A percentile compares a stretch with the other conserved stretches of the same genome.
Evolutionary conservation across 139 green algal genomes (phyloP).

Genomic region (Coelastrella sp.): DNA sequence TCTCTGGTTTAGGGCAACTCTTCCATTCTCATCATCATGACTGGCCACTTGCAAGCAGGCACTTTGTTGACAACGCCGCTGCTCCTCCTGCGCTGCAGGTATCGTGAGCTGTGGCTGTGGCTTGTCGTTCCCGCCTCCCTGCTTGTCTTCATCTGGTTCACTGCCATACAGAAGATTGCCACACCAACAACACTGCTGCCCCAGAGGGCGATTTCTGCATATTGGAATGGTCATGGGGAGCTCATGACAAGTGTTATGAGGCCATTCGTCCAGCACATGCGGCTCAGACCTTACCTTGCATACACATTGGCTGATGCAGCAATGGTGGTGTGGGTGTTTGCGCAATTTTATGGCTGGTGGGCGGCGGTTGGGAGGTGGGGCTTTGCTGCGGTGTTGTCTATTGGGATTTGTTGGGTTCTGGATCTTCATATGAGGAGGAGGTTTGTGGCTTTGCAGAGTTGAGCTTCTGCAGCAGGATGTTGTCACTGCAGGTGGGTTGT

Average conservation of each 20-base stretch:
- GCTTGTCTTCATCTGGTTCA: not conserved
- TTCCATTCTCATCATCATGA: not conserved
- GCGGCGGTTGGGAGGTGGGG: not conserved
- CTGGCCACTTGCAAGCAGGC: not conserved
- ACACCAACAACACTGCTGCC: not conserved
- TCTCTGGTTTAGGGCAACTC: not conserved
- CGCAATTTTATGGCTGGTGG: not conserved
- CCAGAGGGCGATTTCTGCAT: not conserved
- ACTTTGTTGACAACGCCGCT: too few species aligned
- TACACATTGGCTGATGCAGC: constrained; percentile 13
- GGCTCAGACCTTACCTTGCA: constrained; percentile 13
- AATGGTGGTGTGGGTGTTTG: not conserved
- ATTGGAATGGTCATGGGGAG: constrained; percentile 4
- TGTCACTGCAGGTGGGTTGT: too few species aligned
- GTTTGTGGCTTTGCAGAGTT: constrained; percentile 1
- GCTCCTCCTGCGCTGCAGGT: not conserved
- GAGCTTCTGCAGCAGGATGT: too few species aligned
- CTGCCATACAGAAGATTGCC: not conserved
- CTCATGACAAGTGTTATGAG: constrained; percentile 1
- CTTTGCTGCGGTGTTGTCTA: not conserved
- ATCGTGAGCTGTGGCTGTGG: constrained; percentile 30
- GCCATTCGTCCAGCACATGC: constrained; percentile 31
- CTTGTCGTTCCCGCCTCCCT: not conserved
- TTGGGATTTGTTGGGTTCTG: constrained; percentile 9
- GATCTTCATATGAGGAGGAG: constrained; percentile 23